Evolutionary conservation across 192 early-diverging fungal genomes (phyloP).

Genomic region (Linnemannia hyalina): DNA sequence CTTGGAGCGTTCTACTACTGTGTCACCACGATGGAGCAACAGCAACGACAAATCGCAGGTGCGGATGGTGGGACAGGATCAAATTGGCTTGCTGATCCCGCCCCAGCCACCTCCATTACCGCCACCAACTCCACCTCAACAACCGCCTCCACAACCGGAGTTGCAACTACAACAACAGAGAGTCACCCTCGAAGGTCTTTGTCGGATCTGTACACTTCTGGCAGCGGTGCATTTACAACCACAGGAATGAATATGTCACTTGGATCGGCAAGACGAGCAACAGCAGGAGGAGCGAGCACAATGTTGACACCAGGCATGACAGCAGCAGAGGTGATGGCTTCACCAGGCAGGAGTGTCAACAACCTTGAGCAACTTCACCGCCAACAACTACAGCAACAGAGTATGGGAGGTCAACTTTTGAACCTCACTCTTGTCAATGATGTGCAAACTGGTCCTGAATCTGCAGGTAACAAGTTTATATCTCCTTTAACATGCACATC

Average conservation of each 20-base stretch:
- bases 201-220: background rate
- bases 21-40: conserved; percentile 46
- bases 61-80: background rate
- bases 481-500: background rate
- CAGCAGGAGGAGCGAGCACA: background rate
- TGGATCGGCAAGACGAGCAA: background rate
- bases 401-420: background rate
- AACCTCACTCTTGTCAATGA: background rate
- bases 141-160: background rate
- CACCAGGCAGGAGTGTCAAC: background rate
- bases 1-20: conserved; percentile 42
- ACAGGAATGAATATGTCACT: background rate
- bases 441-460: background rate
- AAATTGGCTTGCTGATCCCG: conserved; percentile 12
- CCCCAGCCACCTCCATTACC: background rate
- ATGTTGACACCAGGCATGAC: background rate
- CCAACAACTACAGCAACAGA: conserved; percentile 10
- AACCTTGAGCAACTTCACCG: background rate
- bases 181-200: background rate
- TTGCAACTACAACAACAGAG: background rate
- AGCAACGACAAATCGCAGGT: conserved; percentile 22
- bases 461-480: background rate
- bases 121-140: background rate
- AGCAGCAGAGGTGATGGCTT: background rate
- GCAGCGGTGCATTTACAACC: background rate